Evolutionary conservation across 495 filamentous ascomycete species (phyloP), one percentile per base, ranked within the genome.

Genomic region (Hypoxylon rickii): DNA sequence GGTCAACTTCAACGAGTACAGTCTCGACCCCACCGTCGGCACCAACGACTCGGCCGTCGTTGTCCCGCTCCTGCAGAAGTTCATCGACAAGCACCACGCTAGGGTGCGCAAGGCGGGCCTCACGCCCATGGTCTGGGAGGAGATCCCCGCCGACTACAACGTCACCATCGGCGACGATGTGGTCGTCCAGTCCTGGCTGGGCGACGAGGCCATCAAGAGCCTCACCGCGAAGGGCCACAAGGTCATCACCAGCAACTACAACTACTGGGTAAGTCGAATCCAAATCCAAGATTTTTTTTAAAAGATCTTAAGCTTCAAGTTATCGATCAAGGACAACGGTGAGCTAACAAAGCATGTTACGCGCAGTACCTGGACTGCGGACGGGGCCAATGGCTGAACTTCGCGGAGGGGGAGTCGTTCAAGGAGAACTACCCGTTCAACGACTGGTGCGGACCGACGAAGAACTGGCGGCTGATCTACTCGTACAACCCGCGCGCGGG

Each of bases 401-500:
- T 87, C 46, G 68, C 59, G 18, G 76, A 76, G 41, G 77, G 76
- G 24, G 68, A 66, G 0, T 59, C 72, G 10, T 74, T 74, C 57
- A 18, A 64, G 7, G 47, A 66, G 8, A 79, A 72, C 69, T 89
- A 75, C 58, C 89, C 89, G 4, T 93, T 84, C 76, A 68, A 72
- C 51, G 89, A 93, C 70, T 94, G 89, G 73, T 94, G 89, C 70
- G 70, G 67, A 3, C 89, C 89, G 15, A 69, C 69, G 66, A 88
- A 94, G 72, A 84, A 77, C 70, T 94, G 89, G 89, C 78, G 82
- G n/a, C 72, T 86, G 42, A 79, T 91, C 51, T 93, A 94, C 76
- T 79, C 83, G 32, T 86, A 89, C 69, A 84, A 92, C 61, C 89
- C 89, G 2, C 73, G 80, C 10, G 74, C 64, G n/a, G 77, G 76